phyloP scores from a whole-genome alignment of 1,284 basidiomycete species.

The Leccinum cinnamomeum region DNA sequence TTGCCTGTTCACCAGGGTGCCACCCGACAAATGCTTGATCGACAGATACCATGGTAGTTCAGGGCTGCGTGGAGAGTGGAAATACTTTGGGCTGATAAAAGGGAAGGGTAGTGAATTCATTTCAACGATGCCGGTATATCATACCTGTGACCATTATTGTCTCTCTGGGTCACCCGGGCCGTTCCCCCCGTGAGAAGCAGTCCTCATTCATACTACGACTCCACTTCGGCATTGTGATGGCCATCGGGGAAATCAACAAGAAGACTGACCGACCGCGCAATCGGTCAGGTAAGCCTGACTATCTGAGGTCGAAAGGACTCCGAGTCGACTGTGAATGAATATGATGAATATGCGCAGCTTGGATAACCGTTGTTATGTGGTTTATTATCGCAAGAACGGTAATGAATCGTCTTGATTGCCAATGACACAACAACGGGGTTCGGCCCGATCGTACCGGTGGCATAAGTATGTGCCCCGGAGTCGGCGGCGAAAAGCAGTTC shows the following conservation, averaged over 20 bases:
- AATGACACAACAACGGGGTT: background rate
- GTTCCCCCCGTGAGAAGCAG: background rate
- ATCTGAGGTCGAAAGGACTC: background rate
- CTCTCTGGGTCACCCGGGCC: background rate
- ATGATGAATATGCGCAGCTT: background rate
- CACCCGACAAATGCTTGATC: slow-evolving; percentile 31
- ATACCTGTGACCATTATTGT: background rate
- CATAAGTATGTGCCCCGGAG: background rate
- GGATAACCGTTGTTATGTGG: background rate
- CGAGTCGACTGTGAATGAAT: background rate
- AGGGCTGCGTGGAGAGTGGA: background rate
- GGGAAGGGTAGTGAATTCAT: background rate
- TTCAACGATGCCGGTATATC: background rate
- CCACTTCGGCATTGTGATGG: background rate
- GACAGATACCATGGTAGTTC: slow-evolving; percentile 7
- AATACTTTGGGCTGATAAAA: background rate
- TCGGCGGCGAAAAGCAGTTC: background rate
- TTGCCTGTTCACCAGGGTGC: slow-evolving; percentile 39
- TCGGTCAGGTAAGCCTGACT: background rate
- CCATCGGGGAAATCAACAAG: background rate
- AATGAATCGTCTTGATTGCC: background rate
- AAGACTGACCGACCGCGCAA: background rate
- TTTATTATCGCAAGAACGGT: background rate
- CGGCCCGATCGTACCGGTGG: background rate
- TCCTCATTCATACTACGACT: background rate